Base-by-base conservation (phyloP, 495 filamentous ascomycete species). In the Sporormia fimetaria region DNA sequence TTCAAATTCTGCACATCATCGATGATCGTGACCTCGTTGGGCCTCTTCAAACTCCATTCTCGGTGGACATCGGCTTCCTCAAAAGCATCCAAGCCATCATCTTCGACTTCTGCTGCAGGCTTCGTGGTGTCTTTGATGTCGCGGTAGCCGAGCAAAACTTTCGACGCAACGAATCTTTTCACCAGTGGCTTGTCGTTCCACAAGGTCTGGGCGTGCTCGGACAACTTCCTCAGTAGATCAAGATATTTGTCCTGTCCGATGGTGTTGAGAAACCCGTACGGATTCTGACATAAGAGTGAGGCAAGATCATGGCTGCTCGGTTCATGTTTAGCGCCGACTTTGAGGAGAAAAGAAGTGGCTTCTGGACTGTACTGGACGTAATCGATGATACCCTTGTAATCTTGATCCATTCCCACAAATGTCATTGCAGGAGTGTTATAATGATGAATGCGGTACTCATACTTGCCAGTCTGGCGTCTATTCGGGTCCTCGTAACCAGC, bases 311-410 rank as follows among this genome's bases (percentile, higher is more conserved):
- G 55, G 39, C 79, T 87, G 2, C 78, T 93, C 0, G 92, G 92
- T 56, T 96, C 88, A 37, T 75, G 72, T 56, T 88, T 95, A 3
- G 86, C 86, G 2, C 92, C 92, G 40, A 83, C 80, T 35, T 79
- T 78, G 50, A 86, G 67, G 4, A 99, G 66, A 54, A 99, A 96
- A 0, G 79, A 64, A 51, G 96, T 94, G 3, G 85, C 88, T 53
- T 87, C 75, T 36, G 69, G 58, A 3, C 87, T 86, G 62, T 94
- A 95, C 57, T 95, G 81, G 3, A 96, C 85, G 61, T 94, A 99
- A 57, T 95, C 87, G 48, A 96, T 94, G 12, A 99, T 86, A 20
- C 90, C 83, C 25, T 72, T 78, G 51, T 87, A 96, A 9, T 71
- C 73, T 15, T 76, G 65, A 41, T 70, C 73, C 16, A 82, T 79